Evolutionary conservation across 768 basidiomycete species (phyloP), one percentile per base, ranked within the genome.

Genomic region (Hygrocybe punicea): DNA sequence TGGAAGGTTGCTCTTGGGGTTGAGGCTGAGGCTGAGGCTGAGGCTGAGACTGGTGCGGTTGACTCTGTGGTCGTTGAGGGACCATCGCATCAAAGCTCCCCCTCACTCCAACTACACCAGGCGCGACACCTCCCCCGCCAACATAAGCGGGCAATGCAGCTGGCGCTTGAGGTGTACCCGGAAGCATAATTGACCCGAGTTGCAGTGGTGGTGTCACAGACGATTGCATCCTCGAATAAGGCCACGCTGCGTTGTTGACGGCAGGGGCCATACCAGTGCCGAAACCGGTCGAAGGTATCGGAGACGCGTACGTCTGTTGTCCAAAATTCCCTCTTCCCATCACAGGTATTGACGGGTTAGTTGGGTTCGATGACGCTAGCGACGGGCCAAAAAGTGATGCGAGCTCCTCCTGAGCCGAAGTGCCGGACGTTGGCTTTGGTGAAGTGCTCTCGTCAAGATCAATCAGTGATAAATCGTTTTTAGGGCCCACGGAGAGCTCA

Each of bases 381-480:
- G 49, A 46, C 51, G 74, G 53, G 11, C 78, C 73, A 56, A 92
- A 90, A 4, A 93, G 66, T 35, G 75, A 79, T 34, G 83, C 80
- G 8, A 93, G 76, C 58, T 92, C 90, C 65, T 84, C 53, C 63
- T 67, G 53, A 19, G 67, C 71, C 1, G 73, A 62, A 16, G 69
- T 64, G 13, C 63, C 55, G 21, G 63, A 44, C 24, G 69, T 57
- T 16, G 68, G 48, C 17, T 65, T 53, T 33, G 69, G 37, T 3
- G 68, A 39, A 9, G 57, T 53, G 51, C 35, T 54, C 39, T 91
- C 89, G 63, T 92, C 88, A 60, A 93, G 78, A 71, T 92, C 90
- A 65, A 93, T 92, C 53, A 93, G 78, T 1, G 89, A 89, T 5
- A 73, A 54, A 34, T 71, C 73, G 19, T 69, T 59, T 2, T 65